Evolutionary conservation across 2,329 filamentous ascomycete species (phyloP), one percentile per base, ranked within the genome.

Genomic region (Metarhizium sp.): DNA sequence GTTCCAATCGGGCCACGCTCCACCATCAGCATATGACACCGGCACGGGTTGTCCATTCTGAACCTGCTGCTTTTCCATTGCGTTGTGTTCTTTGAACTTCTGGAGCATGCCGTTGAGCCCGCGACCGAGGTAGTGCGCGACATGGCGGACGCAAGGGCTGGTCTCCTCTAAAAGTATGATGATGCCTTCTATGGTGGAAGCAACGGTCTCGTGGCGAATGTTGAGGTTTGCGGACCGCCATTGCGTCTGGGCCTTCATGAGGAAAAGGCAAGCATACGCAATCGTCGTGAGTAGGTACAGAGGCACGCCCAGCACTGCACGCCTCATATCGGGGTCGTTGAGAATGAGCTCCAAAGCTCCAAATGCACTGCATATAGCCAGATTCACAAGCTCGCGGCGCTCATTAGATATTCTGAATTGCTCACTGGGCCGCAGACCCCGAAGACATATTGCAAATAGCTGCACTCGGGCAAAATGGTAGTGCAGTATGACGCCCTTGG

Each of bases 391-490:
- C 64, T 75, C 70, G 51, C 72, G 71, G 14, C 74, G 70, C 59
- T 77, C 74, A 3, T 67, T 61, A 2, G 75, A 76, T 63, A 77
- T 72, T 4, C 64, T 61, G 53, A 77, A 72, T 8, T 75, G 74
- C 14, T 60, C 61, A 1, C 58, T 58, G 1, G 62, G 63, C 13
- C 59, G 60, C 13, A 67, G 54, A 0, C 65, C 64, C 34, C 76
- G 71, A 29, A 79, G 63, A 34, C 75, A 76, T 30, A 78, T 72
- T 4, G 77, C 78, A 48, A 77, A 74, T 8, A 79, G 65, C 50
- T 78, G 75, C 18, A 80, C 64, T 50, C 75, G 72, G 50, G 75
- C 77, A 60, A 78, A 79, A 61, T 78, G 69, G 57, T 76, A 77
- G 60, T 79, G 75, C 57, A 79, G 67, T 32, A 69, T 68, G 6